Evolutionary conservation across 1,139 yeast genomes (phyloP).

Genomic region (Geotrichum restrictum): DNA sequence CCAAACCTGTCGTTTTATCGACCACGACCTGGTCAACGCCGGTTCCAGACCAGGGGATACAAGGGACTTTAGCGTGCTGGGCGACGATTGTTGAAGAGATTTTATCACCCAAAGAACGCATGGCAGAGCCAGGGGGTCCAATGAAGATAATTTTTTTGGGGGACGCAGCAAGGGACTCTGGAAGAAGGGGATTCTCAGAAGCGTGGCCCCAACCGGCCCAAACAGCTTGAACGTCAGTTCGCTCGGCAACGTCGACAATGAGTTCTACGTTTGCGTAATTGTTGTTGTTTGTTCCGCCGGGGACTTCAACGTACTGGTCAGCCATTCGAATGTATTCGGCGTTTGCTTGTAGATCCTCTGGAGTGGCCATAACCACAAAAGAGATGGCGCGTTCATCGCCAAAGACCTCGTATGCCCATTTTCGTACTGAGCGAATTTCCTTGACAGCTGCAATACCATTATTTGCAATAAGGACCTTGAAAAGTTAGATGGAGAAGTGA

Average conservation of each 20-base stretch:
- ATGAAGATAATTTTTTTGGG: conserved; percentile 85
- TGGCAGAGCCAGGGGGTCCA: conserved; percentile 98
- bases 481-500: background rate
- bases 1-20: conserved; percentile 68
- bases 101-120: conserved; percentile 97
- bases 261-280: conserved; percentile 96
- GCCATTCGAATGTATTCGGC: conserved; percentile 99
- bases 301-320: conserved; percentile 95
- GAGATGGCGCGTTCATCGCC: conserved; percentile 91
- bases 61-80: conserved; percentile 95
- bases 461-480: conserved; percentile 76
- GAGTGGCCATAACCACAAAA: conserved; percentile 98
- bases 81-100: conserved; percentile 98
- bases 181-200: conserved; percentile 90
- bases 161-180: conserved; percentile 88
- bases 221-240: conserved; percentile 94
- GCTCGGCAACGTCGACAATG: conserved; percentile 94
- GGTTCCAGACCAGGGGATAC: conserved; percentile 99
- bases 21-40: conserved; percentile 80
- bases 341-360: conserved; percentile 93
- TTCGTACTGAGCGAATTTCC: conserved; percentile 92
- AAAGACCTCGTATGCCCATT: conserved; percentile 98
- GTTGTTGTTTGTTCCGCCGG: conserved; percentile 98
- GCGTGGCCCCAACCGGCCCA: conserved; percentile 99
- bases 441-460: conserved; percentile 99